These are phyloP conservation scores for Musa schizocarpa DNA, from an alignment of 176 grass and related monocot genomes.

Conservation along the genomic window DNA sequence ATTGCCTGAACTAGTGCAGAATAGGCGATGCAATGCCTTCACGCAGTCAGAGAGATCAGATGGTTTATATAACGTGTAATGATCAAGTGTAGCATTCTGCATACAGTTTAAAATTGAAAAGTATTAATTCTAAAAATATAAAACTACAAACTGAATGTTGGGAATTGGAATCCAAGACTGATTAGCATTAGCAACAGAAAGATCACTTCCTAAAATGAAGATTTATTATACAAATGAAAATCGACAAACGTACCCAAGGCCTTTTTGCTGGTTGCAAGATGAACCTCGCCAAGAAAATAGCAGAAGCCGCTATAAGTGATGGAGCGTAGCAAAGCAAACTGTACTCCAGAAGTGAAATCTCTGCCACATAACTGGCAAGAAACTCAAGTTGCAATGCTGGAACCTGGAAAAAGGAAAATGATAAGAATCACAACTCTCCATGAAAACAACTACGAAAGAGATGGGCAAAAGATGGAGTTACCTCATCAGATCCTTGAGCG, in stretches of 20 bases:
- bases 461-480: constrained; percentile 25
- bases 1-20: constrained; percentile 55
- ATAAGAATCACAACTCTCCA: background rate
- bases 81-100: constrained; percentile 73
- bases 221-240: constrained; percentile 3
- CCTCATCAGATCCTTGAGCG: constrained; percentile 78
- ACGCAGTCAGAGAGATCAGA: constrained; percentile 63
- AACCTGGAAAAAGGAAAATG: constrained; percentile 37
- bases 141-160: background rate
- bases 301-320: constrained; percentile 70
- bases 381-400: constrained; percentile 79
- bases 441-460: background rate
- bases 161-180: too few species aligned
- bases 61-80: constrained; percentile 78
- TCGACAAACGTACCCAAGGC: constrained; percentile 54
- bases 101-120: constrained; percentile 10
- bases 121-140: background rate
- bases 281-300: constrained; percentile 85
- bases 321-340: constrained; percentile 67
- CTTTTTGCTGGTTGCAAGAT: constrained; percentile 70
- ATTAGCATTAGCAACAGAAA: too few species aligned
- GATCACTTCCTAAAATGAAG: background rate
- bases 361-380: constrained; percentile 73
- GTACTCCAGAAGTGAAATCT: constrained; percentile 89
- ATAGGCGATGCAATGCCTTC: constrained; percentile 48